Conservation (phyloP, 1,284 basidiomycete species). For the Salmacisia buchloeana region DNA sequence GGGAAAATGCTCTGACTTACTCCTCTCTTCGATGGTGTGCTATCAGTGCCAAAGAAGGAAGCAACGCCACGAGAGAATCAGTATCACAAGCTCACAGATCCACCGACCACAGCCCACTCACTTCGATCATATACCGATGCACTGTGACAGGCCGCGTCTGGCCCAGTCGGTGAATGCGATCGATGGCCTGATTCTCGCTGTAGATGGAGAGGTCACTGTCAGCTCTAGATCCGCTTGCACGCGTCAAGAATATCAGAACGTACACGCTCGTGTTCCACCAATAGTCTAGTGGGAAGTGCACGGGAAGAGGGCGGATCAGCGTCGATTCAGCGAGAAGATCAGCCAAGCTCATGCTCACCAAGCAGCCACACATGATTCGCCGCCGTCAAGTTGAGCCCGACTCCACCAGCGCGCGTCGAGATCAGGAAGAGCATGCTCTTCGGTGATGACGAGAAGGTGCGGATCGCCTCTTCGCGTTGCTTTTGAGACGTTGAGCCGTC, state of each 20-base stretch:
- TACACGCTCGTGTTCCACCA: constrained; percentile 41
- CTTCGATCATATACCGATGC: constrained; percentile 78
- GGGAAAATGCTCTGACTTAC: not conserved
- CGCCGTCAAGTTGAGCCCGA: constrained; percentile 58
- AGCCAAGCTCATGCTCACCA: constrained; percentile 18
- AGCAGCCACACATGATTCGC: constrained; percentile 45
- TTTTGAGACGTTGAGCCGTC: constrained; percentile 89
- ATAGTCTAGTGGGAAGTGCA: constrained; percentile 26
- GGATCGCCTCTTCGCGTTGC: constrained; percentile 69
- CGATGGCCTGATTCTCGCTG: constrained; percentile 14
- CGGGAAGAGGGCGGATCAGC: not conserved
- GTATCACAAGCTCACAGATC: not conserved
- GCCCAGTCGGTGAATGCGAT: constrained; percentile 68
- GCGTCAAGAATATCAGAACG: not conserved
- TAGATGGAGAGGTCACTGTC: not conserved
- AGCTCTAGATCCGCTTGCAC: not conserved
- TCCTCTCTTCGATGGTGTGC: constrained; percentile 73
- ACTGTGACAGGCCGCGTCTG: constrained; percentile 85
- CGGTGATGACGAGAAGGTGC: constrained; percentile 69
- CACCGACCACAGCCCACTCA: not conserved
- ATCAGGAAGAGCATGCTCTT: constrained; percentile 71
- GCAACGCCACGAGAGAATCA: not conserved
- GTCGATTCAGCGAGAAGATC: not conserved
- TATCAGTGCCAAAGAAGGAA: constrained; percentile 45
- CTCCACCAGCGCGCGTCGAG: constrained; percentile 88